A percentile compares a stretch with the other conserved stretches of the same genome.
Evolutionary conservation across 139 green algal genomes (phyloP).

Genomic region (Chlorella sp.): DNA sequence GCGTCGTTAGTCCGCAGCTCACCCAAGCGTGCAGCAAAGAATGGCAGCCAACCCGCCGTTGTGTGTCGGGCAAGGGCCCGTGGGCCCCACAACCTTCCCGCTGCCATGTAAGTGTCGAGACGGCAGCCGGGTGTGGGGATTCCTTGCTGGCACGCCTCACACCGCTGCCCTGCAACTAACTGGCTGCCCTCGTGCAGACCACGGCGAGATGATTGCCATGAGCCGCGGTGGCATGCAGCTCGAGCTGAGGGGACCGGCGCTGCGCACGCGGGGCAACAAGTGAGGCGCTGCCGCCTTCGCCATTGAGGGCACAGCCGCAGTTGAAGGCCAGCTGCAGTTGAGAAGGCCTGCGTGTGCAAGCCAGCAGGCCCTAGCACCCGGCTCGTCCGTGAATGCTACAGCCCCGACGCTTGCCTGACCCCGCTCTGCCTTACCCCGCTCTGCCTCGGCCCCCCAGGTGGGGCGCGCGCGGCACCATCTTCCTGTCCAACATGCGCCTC

Average conservation of each 20-base stretch:
- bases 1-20: too few relatives aligned
- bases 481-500: slow-evolving; percentile 70
- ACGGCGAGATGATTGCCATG: slow-evolving; percentile 65
- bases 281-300: slow-evolving; percentile 36
- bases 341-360: neutral
- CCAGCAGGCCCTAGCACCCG: too few relatives aligned
- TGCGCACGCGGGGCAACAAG: slow-evolving; percentile 68
- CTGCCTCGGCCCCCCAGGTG: slow-evolving; percentile 18
- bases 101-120: too few relatives aligned
- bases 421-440: neutral
- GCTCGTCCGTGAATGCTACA: neutral
- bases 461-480: slow-evolving; percentile 36
- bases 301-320: neutral
- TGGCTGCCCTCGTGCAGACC: slow-evolving; percentile 36
- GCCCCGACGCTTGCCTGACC: neutral
- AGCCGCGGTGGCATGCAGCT: slow-evolving; percentile 62
- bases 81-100: too few relatives aligned
- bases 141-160: too few relatives aligned
- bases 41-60: slow-evolving; percentile 84
- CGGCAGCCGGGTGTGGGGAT: too few relatives aligned
- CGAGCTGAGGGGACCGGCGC: slow-evolving; percentile 52
- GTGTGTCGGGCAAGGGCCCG: slow-evolving; percentile 24
- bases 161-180: too few relatives aligned
- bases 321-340: neutral
- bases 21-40: too few relatives aligned